Percentiles rank a stretch among this genome's conserved stretches.
These are phyloP conservation scores for Aspergillus panamensis DNA, from an alignment of 495 filamentous ascomycete species.

Conservation along the genomic window DNA sequence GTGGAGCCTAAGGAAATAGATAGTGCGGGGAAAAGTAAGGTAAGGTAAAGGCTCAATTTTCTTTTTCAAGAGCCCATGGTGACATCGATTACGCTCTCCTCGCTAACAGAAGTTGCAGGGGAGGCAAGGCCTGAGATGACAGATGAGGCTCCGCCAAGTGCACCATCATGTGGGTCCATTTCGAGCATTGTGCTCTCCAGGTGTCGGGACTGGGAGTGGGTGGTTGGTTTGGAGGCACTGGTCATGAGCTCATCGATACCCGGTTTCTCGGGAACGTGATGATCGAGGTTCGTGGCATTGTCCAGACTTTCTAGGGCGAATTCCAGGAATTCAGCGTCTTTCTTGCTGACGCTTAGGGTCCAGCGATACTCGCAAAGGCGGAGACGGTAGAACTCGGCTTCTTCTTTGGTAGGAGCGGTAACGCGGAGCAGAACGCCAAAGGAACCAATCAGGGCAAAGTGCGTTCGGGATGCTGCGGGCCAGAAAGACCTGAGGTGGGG, in stretches of 20 bases:
- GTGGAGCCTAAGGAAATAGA: neutral
- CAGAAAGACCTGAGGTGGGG: conserved; percentile 54
- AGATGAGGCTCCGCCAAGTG: conserved; percentile 27
- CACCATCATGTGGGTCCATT: conserved; percentile 13
- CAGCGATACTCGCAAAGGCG: conserved; percentile 87
- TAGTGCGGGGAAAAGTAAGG: neutral
- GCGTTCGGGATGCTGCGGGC: conserved; percentile 51
- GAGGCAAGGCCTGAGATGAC: conserved; percentile 33
- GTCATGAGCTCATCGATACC: conserved; percentile 50
- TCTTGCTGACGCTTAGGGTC: conserved; percentile 83
- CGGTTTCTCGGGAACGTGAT: conserved; percentile 47
- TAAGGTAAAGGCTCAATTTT: neutral
- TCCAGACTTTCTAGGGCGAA: conserved; percentile 51
- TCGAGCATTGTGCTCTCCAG: conserved; percentile 24
- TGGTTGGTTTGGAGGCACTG: conserved; percentile 29
- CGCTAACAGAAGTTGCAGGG: conserved; percentile 31
- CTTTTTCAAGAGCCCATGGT: conserved; percentile 20
- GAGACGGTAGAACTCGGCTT: conserved; percentile 91
- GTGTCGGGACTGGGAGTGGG: conserved; percentile 2
- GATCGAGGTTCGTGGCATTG: conserved; percentile 43
- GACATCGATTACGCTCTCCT: conserved; percentile 22
- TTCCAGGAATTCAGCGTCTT: conserved; percentile 67
- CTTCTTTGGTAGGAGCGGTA: conserved; percentile 78
- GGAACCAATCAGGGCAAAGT: conserved; percentile 54
- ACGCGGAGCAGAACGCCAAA: conserved; percentile 73